Base-by-base conservation (phyloP, 192 early-diverging fungal genomes). In the Helicostylum pulchrum region DNA sequence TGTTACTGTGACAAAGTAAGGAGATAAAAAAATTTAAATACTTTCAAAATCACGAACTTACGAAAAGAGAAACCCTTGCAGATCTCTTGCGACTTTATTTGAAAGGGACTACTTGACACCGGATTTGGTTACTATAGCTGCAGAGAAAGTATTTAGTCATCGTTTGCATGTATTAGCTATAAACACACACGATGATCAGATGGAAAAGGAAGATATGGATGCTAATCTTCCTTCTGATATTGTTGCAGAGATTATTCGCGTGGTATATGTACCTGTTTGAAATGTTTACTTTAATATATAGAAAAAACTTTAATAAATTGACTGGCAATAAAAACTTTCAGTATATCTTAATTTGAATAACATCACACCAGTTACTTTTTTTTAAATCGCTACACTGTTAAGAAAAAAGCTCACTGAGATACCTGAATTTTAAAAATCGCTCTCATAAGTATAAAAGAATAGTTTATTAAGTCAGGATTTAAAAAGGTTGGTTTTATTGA, bases 81-180 rank as follows among this genome's bases (percentile, higher is more conserved):
- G 78, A 50, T 73, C 79, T 0, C 39, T 85, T n/a, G 79, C 83
- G 2, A 77, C 75, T 14, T 45, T 85, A 42, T 85, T 82, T 59
- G 73, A 76, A 62, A 66, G 68, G 5, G 75, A 73, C 4, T 85
- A 72, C 43, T 73, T 80, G 45, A 85, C 83, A 4, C 83, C 83
- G 0, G 83, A 85, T 14, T 61, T 85, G 19, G 58, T 85, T 2
- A 59, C 72, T 3, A 79, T 82, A 49, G 80, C 83, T 2, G 78
- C 77, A 7, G 83, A 85, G 61, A 85, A 85, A 60, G 77, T 85
- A 14, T 78, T 85, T 71, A 70, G 76, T 0, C 83, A 85, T 62
- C 67, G 83, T 14, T 43, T 85, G n/a, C 54, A 64, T 45, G 30
- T 72, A 23, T 45, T 59, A 15, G 57, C 34, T 43, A 43, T 49